Evolutionary conservation across 2,329 filamentous ascomycete genomes (phyloP), one percentile per base, ranked within the genome.

Genomic region (Talaromyces sp.): DNA sequence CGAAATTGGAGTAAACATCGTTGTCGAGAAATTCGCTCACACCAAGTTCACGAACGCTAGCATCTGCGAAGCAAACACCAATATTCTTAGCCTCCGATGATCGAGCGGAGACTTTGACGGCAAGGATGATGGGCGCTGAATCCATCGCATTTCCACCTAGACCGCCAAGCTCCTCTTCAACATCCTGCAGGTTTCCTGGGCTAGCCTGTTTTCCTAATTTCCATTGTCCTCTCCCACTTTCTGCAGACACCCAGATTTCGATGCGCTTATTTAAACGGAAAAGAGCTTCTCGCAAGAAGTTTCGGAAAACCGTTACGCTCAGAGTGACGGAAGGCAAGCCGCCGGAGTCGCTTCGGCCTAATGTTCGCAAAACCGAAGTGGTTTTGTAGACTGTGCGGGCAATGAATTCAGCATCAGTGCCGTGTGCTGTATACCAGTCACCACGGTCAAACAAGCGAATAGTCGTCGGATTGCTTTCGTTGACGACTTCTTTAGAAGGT

Each of bases 11-110:
- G 81, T 96, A 99, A 10, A 97, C 84, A 75, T 99, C 95, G 74
- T 98, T 99, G 82, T 99, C 95, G n/a, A 97, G 86, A 70, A 99
- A 99, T 75, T 99, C 96, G 82, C 92, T 97, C 62, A 99, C 93
- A 9, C 95, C 95, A 2, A 99, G 85, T 81, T 99, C 95, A 60
- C 95, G 86, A 31, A 98, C 94, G 70, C 92, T 97, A 0, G 96
- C 95, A 82, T 99, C 95, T 8, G 95, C 96, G 75, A 99, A 99
- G 79, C 95, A 98, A 5, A 99, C 94, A 9, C 95, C 95, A 0
- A 99, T 90, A 69, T 86, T 91, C 54, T 95, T 86, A 6, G 90
- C 91, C 76, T 98, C 94, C 0, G 86, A 86, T 1, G 92, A 91
- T 75, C 91, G 96, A n/a, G 92, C 88, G 0, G 91, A 90, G 27